Conservation (phyloP, 2,329 filamentous ascomycete genomes). For the Lachnellula hyalina region DNA sequence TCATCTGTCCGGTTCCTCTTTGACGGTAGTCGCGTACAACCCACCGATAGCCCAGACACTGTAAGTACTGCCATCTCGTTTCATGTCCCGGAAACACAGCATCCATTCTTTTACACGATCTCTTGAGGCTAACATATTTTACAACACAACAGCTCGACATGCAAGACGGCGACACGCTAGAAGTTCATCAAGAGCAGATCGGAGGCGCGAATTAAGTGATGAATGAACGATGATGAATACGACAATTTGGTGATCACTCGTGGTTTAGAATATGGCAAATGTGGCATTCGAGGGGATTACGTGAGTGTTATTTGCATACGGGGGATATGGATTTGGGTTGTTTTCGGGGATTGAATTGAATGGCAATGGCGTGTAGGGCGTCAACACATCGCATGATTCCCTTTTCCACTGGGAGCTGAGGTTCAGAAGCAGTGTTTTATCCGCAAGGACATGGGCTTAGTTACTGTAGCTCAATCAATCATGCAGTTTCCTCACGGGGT, state of each 20-base stretch:
- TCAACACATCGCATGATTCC: slow-evolving; percentile 22
- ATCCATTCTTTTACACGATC: not conserved
- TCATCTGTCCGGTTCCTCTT: slow-evolving; percentile 90
- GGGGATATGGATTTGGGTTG: slow-evolving; percentile 14
- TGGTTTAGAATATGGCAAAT: not conserved
- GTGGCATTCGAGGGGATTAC: not conserved
- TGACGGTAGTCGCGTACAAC: slow-evolving; percentile 88
- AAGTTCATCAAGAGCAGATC: slow-evolving; percentile 98
- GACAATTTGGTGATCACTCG: not conserved
- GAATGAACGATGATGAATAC: not conserved
- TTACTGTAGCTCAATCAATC: slow-evolving; percentile 10
- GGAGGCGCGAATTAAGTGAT: slow-evolving; percentile 51
- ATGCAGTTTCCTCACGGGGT: not conserved
- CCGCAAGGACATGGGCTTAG: slow-evolving; percentile 3
- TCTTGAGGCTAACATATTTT: slow-evolving; percentile 9
- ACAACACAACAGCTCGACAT: slow-evolving; percentile 73
- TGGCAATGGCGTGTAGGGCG: slow-evolving; percentile 27
- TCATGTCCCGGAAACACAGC: not conserved
- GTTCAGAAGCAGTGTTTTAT: slow-evolving; percentile 12
- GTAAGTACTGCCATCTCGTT: slow-evolving; percentile 48
- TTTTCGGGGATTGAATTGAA: slow-evolving; percentile 13
- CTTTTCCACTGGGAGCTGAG: slow-evolving; percentile 13
- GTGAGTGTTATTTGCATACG: slow-evolving; percentile 15
- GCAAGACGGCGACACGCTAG: slow-evolving; percentile 90
- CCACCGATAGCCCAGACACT: slow-evolving; percentile 82